Percentiles rank a stretch among this genome's conserved stretches.
Conservation (phyloP, 495 filamentous ascomycete genomes). For the Aspergillus funiculosus region DNA sequence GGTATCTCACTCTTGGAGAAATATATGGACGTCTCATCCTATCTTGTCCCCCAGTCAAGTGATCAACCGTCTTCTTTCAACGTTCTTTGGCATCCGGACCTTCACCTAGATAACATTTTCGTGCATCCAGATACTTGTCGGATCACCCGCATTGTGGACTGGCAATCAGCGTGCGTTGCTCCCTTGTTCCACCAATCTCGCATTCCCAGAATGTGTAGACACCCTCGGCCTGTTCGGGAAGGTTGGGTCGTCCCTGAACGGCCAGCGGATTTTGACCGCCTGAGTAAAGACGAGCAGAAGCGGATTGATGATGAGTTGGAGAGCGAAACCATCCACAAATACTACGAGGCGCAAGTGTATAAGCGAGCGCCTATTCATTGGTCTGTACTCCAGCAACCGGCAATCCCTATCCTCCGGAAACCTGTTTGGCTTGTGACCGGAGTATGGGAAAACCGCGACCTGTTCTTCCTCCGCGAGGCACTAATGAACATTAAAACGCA, state of each 20-base stretch:
- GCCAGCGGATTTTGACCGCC: slow-evolving; percentile 25
- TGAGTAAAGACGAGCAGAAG: slow-evolving; percentile 23
- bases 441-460: slow-evolving; percentile 28
- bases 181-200: slow-evolving; percentile 28
- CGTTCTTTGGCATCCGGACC: slow-evolving; percentile 36
- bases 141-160: slow-evolving; percentile 32
- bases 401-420: slow-evolving; percentile 21
- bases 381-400: slow-evolving; percentile 23
- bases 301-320: slow-evolving; percentile 24
- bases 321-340: slow-evolving; percentile 28
- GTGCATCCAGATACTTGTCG: slow-evolving; percentile 24
- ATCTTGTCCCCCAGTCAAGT: slow-evolving; percentile 11
- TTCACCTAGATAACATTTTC: slow-evolving; percentile 40
- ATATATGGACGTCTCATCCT: slow-evolving; percentile 16
- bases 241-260: slow-evolving; percentile 24
- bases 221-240: slow-evolving; percentile 24
- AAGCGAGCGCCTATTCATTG: slow-evolving; percentile 30
- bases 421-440: slow-evolving; percentile 29
- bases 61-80: slow-evolving; percentile 13
- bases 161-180: slow-evolving; percentile 28
- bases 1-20: slow-evolving; percentile 12
- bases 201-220: slow-evolving; percentile 28
- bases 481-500: slow-evolving; percentile 20
- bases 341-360: slow-evolving; percentile 25
- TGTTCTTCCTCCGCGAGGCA: slow-evolving; percentile 33